A percentile compares a stretch with the other conserved stretches of the same genome.
Evolutionary conservation across 352 stramenopile species (phyloP).

Genomic region (Globisporangium megalacanthum): DNA sequence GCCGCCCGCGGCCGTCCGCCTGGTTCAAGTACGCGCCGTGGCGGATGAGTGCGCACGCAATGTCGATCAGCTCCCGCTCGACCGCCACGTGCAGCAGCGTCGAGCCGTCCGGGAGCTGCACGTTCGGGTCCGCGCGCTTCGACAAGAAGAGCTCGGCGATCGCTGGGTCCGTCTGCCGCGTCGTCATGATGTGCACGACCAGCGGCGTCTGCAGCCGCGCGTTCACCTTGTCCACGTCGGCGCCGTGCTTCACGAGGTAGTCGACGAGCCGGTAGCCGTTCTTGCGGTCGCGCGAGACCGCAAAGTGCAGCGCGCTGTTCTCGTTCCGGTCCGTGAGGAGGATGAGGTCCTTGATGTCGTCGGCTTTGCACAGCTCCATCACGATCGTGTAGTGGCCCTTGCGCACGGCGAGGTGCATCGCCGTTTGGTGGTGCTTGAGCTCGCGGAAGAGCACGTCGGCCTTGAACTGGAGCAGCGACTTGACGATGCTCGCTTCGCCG

Average conservation of each 20-base stretch:
- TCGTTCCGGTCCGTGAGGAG: slow-evolving; percentile 75
- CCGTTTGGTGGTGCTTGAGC: slow-evolving; percentile 82
- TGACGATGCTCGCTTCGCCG: slow-evolving; percentile 69
- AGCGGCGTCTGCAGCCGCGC: slow-evolving; percentile 69
- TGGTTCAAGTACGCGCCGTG: slow-evolving; percentile 70
- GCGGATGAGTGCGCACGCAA: slow-evolving; percentile 65
- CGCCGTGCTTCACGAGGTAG: slow-evolving; percentile 80
- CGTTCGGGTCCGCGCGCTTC: slow-evolving; percentile 61
- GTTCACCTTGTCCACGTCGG: slow-evolving; percentile 83
- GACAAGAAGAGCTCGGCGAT: slow-evolving; percentile 71
- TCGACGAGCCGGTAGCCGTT: slow-evolving; percentile 77
- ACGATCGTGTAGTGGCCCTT: slow-evolving; percentile 85
- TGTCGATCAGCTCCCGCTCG: slow-evolving; percentile 77
- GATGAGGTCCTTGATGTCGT: slow-evolving; percentile 59
- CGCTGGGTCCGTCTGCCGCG: slow-evolving; percentile 71
- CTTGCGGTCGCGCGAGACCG: slow-evolving; percentile 75
- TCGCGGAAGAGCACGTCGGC: slow-evolving; percentile 83
- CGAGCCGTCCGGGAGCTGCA: slow-evolving; percentile 73
- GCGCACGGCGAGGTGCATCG: slow-evolving; percentile 72
- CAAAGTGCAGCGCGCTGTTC: slow-evolving; percentile 84
- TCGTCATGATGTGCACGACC: slow-evolving; percentile 84
- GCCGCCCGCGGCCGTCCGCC: slow-evolving; percentile 58
- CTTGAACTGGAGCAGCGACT: slow-evolving; percentile 74
- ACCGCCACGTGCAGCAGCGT: slow-evolving; percentile 79
- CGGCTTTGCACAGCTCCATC: slow-evolving; percentile 78